Evolutionary conservation across 2,329 filamentous ascomycete species (phyloP), one percentile per base, ranked within the genome.

Genomic region (Alternaria triticimaculans): DNA sequence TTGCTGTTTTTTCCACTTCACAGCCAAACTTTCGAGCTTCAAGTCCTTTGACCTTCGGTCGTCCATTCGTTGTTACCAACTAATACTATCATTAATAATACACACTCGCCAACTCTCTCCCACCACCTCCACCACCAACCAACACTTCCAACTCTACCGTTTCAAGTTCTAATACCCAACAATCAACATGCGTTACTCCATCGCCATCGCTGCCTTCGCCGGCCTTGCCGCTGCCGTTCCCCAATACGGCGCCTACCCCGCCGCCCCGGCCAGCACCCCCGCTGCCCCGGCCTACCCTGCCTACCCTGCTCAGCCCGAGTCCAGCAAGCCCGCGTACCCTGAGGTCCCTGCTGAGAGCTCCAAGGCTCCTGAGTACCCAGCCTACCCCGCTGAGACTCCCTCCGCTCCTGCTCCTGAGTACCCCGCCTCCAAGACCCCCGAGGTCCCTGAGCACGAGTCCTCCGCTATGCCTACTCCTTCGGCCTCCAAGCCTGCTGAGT

Each of bases 21-120:
- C 75, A 75, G 72, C 72, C 72, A 75, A 76, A 68, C 70, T 72
- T 76, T 77, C 75, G 63, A 73, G 78, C 76, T 73, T 74, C 71
- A 75, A 78, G 72, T 78, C 73, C 70, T 68, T 75, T 78, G 77
- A 78, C 78, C 74, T 78, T 75, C 76, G 77, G 78, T 80, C 78
- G 78, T 80, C 78, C 78, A 80, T 71, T 80, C 78, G 76, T 79
- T 79, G 73, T 72, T 72, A 73, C 72, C 76, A 78, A 77, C 76
- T 78, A 78, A 73, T 78, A 79, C 78, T 74, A 70, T 80, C 78
- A 64, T 80, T 80, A 80, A 80, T 76, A 73, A 66, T 71, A 69
- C 67, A 66, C 62, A 58, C 64, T 62, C 68, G 58, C 64, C 49
- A 69, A 54, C 61, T 61, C 62, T 62, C 60, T 58, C 49, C 63